Percentiles rank a stretch among this genome's conserved stretches.
These are phyloP conservation scores for Penicillium nucicola DNA, from an alignment of 495 filamentous ascomycete species.

Conservation along the genomic window DNA sequence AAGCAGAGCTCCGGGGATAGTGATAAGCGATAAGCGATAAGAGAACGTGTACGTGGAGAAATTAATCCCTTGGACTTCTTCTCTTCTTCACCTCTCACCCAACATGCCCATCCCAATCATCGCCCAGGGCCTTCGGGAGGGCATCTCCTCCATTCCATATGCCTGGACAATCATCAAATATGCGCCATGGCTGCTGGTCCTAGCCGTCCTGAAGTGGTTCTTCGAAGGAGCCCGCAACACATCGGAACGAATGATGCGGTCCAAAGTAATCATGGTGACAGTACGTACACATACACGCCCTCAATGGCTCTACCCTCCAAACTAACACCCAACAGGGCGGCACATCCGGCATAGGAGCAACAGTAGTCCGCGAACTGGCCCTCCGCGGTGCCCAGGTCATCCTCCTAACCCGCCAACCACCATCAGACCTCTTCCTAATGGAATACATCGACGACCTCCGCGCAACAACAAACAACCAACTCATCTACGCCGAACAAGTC, in stretches of 20 bases:
- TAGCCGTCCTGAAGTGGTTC: constrained; percentile 73
- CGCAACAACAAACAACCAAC: constrained; percentile 70
- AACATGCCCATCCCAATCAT: constrained; percentile 81
- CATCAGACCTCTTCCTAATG: constrained; percentile 80
- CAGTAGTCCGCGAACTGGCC: constrained; percentile 70
- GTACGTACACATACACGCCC: constrained; percentile 36
- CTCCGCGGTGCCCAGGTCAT: constrained; percentile 84
- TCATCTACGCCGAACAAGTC: constrained; percentile 93
- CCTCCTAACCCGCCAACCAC: constrained; percentile 77
- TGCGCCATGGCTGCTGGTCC: constrained; percentile 52
- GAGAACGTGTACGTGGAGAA: constrained; percentile 10
- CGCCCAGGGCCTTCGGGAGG: constrained; percentile 56
- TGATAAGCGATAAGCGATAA: constrained; percentile 19
- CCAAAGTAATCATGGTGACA: constrained; percentile 89
- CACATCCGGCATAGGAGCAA: constrained; percentile 88
- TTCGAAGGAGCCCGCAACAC: constrained; percentile 70
- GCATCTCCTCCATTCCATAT: constrained; percentile 64
- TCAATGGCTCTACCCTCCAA: not conserved
- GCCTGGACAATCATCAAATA: constrained; percentile 57
- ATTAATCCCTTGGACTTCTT: constrained; percentile 14
- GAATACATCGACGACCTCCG: constrained; percentile 92
- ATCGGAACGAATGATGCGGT: constrained; percentile 85
- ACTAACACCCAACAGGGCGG: constrained; percentile 58
- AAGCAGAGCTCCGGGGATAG: not conserved
- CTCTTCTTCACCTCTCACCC: constrained; percentile 7